These are phyloP conservation scores for Suillus spraguei DNA, from an alignment of 768 basidiomycete species.

Conservation along the genomic window DNA sequence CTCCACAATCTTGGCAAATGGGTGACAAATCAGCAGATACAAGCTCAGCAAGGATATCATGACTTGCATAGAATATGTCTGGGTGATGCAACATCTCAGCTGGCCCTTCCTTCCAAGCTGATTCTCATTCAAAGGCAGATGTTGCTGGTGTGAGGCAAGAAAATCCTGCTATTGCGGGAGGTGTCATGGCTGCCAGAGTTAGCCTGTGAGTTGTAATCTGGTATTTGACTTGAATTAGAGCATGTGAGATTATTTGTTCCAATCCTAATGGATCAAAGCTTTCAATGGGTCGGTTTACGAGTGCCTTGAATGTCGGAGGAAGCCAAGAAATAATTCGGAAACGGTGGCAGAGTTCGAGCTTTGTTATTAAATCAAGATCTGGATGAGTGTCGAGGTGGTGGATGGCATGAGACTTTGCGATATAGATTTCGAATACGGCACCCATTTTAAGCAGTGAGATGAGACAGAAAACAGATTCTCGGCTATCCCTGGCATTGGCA, in stretches of 20 bases:
- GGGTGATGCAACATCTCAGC: constrained; percentile 9
- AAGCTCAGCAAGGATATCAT: neutral
- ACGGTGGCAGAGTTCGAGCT: neutral
- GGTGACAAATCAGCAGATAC: neutral
- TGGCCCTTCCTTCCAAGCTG: neutral
- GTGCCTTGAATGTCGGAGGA: neutral
- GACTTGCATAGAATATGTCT: constrained; percentile 5
- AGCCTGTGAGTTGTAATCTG: neutral
- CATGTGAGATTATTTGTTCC: neutral
- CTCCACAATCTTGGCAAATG: neutral
- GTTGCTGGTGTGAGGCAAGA: too few species aligned
- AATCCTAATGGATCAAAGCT: neutral
- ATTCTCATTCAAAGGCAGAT: neutral
- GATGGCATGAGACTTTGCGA: neutral
- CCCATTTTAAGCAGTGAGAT: constrained; percentile 2
- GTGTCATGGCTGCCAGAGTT: too few species aligned
- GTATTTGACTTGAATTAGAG: constrained; percentile 2
- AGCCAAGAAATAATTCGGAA: neutral
- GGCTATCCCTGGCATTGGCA: too few species aligned
- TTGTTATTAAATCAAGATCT: neutral
- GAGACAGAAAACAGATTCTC: neutral
- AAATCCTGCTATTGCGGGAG: too few species aligned
- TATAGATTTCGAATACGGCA: neutral
- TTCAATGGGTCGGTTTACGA: neutral
- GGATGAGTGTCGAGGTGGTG: neutral